Evolutionary conservation across 371 early-diverging fungal species (phyloP).

Genomic region (Rhizomucor pusillus): DNA sequence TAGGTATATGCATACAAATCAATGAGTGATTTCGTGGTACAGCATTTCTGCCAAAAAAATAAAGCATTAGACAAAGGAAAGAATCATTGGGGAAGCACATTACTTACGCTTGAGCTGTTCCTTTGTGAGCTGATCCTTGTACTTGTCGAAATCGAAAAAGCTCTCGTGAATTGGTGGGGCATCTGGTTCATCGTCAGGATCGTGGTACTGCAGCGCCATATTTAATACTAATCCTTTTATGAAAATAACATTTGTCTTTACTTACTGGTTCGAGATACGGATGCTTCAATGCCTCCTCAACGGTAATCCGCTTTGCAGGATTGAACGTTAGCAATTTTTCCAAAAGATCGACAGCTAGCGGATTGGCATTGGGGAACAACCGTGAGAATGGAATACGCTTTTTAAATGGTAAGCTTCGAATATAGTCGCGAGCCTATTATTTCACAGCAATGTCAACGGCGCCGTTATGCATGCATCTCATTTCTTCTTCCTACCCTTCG

Average conservation of each 20-base stretch:
- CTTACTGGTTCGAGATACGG: constrained; percentile 80
- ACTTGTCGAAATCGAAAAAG: constrained; percentile 88
- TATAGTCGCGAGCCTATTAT: constrained; percentile 88
- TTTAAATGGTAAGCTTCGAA: constrained; percentile 88
- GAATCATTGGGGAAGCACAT: neutral
- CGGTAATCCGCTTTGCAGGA: constrained; percentile 70
- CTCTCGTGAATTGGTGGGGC: constrained; percentile 76
- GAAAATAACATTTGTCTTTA: neutral
- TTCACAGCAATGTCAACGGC: neutral
- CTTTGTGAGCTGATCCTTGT: constrained; percentile 81
- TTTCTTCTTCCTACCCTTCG: constrained; percentile 48
- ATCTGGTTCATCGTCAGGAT: constrained; percentile 80
- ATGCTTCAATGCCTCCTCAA: constrained; percentile 79
- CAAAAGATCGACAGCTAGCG: constrained; percentile 83
- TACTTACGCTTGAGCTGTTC: constrained; percentile 76
- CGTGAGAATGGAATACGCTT: constrained; percentile 80
- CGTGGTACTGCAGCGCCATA: constrained; percentile 62
- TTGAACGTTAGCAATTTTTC: constrained; percentile 80
- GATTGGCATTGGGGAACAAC: constrained; percentile 83
- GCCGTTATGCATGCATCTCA: neutral
- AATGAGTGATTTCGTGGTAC: constrained; percentile 42
- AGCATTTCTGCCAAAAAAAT: constrained; percentile 49
- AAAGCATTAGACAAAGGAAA: too few relatives aligned
- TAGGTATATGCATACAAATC: constrained; percentile 3
- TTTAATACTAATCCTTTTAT: neutral